Evolutionary conservation across 768 basidiomycete species (phyloP), one percentile per base, ranked within the genome.

Genomic region (Mycena capillaripes): DNA sequence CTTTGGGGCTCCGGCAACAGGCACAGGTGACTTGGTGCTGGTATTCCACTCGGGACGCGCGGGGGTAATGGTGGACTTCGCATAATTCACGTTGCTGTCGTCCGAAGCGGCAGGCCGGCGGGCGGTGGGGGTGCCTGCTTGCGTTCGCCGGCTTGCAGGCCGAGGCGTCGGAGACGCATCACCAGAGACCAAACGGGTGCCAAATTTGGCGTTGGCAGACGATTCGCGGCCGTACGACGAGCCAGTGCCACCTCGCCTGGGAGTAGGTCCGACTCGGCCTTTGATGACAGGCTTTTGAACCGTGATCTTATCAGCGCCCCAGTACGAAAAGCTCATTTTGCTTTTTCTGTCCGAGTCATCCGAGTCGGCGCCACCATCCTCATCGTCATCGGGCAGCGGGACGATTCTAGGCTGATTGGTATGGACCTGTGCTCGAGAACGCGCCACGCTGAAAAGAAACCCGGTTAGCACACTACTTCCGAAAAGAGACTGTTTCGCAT

Each of bases 261-360:
- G 77, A 77, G 83, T 76, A 69, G 74, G 67, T 74, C 80, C 83
- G 48, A 75, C 77, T 58, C 82, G 80, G 70, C 83, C 83, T 78
- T 92, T 93, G 76, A 91, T 79, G 46, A 90, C 81, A 2, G 95
- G 93, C 76, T 93, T 93, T 80, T 95, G 93, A 25, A 96, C 89
- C 1, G 95, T 96, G 77, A 96, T 89, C 82, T 95, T 95, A 84
- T 96, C 95, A 36, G 95, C 95, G 29, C 95, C 95, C 94, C 95
- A 96, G 79, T 96, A 97, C 7, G 94, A 95, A 83, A 96, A 96
- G 84, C 93, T 94, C 95, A 96, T 95, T 81, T 95, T 96, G 86
- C 92, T 94, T 85, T 95, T 94, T 84, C 92, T 90, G 80, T 95
- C 95, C 14, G 94, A 95, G 76, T 95, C 93, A 75, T 94, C 93